phyloP scores from a whole-genome alignment of 441 rosid genomes.

The Brassica balearica region DNA sequence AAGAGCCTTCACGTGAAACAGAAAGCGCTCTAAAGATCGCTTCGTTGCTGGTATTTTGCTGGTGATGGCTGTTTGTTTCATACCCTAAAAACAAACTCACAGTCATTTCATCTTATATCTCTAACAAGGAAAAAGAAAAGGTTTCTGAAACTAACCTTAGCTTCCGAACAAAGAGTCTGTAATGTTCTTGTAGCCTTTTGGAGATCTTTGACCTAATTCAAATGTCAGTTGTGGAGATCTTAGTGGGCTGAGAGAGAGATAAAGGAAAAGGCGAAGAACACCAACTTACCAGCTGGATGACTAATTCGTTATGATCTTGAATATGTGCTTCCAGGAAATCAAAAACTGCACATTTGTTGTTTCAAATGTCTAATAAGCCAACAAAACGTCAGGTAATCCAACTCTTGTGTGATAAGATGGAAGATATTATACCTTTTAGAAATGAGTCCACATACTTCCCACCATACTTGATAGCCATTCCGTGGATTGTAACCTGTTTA shows the following conservation, averaged over 20 bases:
- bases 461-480: constrained; percentile 87
- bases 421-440: constrained; percentile 64
- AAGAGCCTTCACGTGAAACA: constrained; percentile 87
- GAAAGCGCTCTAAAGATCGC: constrained; percentile 82
- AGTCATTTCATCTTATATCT: constrained; percentile 11
- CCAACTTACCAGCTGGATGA: constrained; percentile 68
- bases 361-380: constrained; percentile 24
- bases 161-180: constrained; percentile 90
- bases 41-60: constrained; percentile 83
- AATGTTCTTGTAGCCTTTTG: constrained; percentile 89
- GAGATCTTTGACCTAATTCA: constrained; percentile 72
- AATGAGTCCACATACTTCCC: constrained; percentile 82
- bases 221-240: constrained; percentile 20
- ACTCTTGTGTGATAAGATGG: constrained; percentile 14
- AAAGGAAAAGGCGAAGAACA: constrained; percentile 8
- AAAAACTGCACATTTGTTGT: constrained; percentile 57
- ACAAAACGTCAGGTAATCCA: constrained; percentile 20
- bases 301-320: constrained; percentile 64
- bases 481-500: constrained; percentile 66
- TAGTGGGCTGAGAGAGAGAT: constrained; percentile 9
- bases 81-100: constrained; percentile 55
- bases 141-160: constrained; percentile 62
- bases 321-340: constrained; percentile 74
- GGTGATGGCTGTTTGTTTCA: constrained; percentile 75
- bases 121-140: background rate